These are phyloP conservation scores for Pythium apleroticum DNA, from an alignment of 352 stramenopile species.

Conservation along the genomic window DNA sequence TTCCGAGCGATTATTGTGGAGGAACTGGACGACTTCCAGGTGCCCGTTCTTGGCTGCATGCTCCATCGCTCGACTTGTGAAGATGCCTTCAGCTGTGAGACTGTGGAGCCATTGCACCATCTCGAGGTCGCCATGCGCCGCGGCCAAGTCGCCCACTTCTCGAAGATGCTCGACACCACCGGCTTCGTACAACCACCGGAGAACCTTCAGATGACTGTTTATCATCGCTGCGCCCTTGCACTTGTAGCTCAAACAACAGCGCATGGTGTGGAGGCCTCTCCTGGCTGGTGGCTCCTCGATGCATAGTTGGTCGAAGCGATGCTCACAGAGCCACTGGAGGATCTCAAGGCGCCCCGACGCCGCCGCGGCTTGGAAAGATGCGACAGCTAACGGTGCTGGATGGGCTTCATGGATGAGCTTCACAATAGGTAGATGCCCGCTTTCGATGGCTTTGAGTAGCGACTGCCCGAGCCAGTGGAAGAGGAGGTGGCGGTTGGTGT, in stretches of 20 bases:
- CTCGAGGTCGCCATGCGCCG: conserved; percentile 1
- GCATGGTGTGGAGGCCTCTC: not conserved
- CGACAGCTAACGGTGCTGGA: not conserved
- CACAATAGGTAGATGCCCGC: not conserved
- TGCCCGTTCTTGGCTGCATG: conserved; percentile 14
- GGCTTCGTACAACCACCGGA: not conserved
- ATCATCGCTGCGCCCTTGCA: conserved; percentile 1
- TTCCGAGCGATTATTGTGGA: conserved; percentile 17
- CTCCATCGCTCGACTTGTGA: conserved; percentile 11
- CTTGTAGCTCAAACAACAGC: not conserved
- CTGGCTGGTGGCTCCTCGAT: not conserved
- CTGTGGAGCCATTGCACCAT: conserved; percentile 17
- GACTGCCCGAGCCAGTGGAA: not conserved
- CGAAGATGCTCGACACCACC: conserved; percentile 1
- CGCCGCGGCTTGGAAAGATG: not conserved
- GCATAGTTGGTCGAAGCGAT: not conserved
- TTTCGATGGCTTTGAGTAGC: not conserved
- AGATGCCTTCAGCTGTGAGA: not conserved
- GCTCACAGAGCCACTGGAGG: conserved; percentile 15
- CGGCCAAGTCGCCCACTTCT: conserved; percentile 5
- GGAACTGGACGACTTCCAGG: conserved; percentile 18
- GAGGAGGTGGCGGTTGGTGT: not conserved
- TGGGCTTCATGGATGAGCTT: not conserved
- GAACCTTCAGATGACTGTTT: not conserved
- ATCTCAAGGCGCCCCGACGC: conserved; percentile 11